Evolutionary conservation across 23 red algal genomes (phyloP).

Genomic region (Agarophyton chilense): DNA sequence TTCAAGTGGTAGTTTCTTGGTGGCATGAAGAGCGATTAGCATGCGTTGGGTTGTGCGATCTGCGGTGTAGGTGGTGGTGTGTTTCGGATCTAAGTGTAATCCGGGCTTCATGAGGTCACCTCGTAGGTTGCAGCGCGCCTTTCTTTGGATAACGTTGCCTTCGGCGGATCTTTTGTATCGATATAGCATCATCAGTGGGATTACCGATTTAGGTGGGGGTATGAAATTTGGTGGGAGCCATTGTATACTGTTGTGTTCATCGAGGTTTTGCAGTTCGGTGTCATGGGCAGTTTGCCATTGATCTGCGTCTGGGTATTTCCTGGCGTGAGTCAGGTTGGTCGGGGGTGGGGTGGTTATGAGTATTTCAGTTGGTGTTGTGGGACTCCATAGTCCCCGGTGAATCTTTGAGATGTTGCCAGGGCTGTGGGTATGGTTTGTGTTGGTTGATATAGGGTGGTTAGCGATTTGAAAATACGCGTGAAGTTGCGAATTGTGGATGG

Average conservation of each 20-base stretch:
- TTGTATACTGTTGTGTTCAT: neutral
- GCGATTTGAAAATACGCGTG: too few species aligned
- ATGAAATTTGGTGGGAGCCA: neutral
- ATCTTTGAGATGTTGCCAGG: too few species aligned
- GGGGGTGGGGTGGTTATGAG: neutral
- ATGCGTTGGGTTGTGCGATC: neutral
- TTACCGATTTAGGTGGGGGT: neutral
- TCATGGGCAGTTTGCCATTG: neutral
- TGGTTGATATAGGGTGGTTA: too few species aligned
- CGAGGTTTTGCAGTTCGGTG: neutral
- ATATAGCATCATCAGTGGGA: neutral
- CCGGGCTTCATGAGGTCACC: constrained; percentile 20
- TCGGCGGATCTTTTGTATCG: neutral
- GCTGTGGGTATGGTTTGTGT: too few species aligned
- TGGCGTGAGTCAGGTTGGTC: neutral
- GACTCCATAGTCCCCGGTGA: too few species aligned
- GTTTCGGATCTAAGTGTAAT: neutral
- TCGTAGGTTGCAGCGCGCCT: neutral
- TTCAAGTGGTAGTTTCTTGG: neutral
- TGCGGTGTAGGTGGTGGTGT: constrained; percentile 18
- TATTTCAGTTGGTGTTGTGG: neutral
- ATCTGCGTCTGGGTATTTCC: neutral
- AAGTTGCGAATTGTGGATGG: too few species aligned
- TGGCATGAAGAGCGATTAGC: neutral
- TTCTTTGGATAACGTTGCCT: neutral